A percentile compares a stretch with the other conserved stretches of the same genome.
These are phyloP conservation scores for Ophiosphaerella narmari DNA, from an alignment of 2,329 filamentous ascomycete species.

Conservation along the genomic window DNA sequence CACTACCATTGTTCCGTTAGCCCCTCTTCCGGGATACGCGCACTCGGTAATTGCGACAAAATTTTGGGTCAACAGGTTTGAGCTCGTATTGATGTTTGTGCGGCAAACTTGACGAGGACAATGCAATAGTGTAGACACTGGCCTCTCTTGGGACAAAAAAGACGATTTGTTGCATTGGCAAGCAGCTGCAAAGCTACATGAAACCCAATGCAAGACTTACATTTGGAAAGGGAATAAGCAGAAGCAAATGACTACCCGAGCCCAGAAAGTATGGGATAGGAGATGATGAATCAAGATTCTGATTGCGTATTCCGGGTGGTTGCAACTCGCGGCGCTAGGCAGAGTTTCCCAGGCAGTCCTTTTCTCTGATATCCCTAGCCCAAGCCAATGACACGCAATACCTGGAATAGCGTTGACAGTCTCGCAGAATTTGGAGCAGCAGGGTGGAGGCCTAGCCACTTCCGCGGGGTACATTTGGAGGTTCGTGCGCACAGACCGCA, in stretches of 20 bases:
- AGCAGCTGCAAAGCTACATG: background rate
- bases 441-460: conserved; percentile 16
- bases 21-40: background rate
- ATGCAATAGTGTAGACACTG: no score
- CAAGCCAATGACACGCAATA: background rate
- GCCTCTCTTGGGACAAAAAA: no score
- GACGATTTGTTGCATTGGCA: background rate
- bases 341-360: background rate
- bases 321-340: no score
- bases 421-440: conserved; percentile 8
- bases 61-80: no score
- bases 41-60: no score
- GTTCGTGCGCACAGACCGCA: conserved; percentile 10
- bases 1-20: conserved; percentile 41
- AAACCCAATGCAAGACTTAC: conserved; percentile 1
- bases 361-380: background rate
- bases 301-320: no score
- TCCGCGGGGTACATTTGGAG: conserved; percentile 22
- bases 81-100: no score
- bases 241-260: conserved; percentile 1
- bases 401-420: background rate
- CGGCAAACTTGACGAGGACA: no score
- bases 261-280: background rate
- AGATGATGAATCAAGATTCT: background rate
- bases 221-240: background rate